A percentile compares a stretch with the other conserved stretches of the same genome.
These are phyloP conservation scores for Coemansia javaensis DNA, from an alignment of 192 early-diverging fungal genomes.

Conservation along the genomic window DNA sequence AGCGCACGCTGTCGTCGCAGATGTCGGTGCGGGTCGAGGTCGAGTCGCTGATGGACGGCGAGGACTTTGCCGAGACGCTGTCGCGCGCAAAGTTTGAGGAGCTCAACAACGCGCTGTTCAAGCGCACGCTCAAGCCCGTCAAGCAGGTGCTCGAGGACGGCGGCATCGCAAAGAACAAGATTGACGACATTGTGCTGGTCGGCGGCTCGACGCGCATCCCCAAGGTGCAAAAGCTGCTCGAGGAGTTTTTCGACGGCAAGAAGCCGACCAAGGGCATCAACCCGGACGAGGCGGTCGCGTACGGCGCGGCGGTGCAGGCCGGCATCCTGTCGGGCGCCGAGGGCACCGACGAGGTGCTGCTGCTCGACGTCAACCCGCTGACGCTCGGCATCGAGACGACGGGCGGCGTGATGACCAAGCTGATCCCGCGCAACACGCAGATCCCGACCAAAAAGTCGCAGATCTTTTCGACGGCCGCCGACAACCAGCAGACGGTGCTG, in stretches of 20 bases:
- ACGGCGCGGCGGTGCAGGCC: constrained; percentile 95
- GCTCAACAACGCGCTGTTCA: constrained; percentile 89
- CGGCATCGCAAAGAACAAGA: constrained; percentile 73
- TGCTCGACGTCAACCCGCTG: constrained; percentile 94
- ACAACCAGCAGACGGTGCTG: constrained; percentile 94
- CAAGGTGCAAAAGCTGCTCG: constrained; percentile 89
- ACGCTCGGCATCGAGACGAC: constrained; percentile 98
- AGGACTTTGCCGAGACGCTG: constrained; percentile 91
- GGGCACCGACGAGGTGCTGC: constrained; percentile 60
- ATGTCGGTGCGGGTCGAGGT: constrained; percentile 90
- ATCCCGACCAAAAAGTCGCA: constrained; percentile 98
- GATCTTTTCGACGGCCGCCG: constrained; percentile 95
- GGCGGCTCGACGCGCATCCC: constrained; percentile 99
- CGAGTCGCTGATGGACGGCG: constrained; percentile 80
- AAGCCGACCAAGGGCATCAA: constrained; percentile 96
- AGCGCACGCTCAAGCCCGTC: constrained; percentile 89
- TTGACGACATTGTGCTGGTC: constrained; percentile 95
- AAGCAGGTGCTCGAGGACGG: constrained; percentile 92
- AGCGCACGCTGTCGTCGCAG: constrained; percentile 91
- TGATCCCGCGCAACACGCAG: constrained; percentile 88
- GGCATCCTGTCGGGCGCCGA: constrained; percentile 79
- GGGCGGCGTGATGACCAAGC: constrained; percentile 94
- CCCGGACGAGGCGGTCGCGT: constrained; percentile 98
- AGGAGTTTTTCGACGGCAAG: constrained; percentile 95
- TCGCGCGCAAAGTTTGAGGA: constrained; percentile 98